Evolutionary conservation across 371 early-diverging fungal species (phyloP), one percentile per base, ranked within the genome.

Genomic region (Rhizopus arrhizus): DNA sequence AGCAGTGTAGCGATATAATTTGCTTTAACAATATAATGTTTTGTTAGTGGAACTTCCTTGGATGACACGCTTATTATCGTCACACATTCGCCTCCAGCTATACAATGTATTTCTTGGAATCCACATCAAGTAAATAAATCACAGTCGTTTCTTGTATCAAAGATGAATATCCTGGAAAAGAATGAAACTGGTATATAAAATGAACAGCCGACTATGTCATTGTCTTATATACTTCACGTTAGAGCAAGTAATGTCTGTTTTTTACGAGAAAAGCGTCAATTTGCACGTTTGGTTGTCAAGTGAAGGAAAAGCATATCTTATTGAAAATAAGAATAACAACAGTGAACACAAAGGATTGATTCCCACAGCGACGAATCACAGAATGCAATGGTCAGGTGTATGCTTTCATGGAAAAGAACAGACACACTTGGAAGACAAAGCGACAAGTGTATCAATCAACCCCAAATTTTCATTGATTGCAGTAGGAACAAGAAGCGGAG

Each of bases 21-120:
- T 29, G 28, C 8, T 13, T 36, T 42, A 43, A 43, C 5, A 13
- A 43, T 43, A 43, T 13, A 43, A 13, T n/a, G 13, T 43, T 43
- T 43, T 43, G 15, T 15, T 54, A 81, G 81, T 54, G 77, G 75
- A 9, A 64, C 78, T 31, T 69, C 71, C 1, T 68, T 77, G 2
- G 77, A 78, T 35, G 78, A 81, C 54, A 73, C 72, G 1, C 52
- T 81, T 4, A 73, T 81, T 9, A 65, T 81, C 49, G 76, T 74
- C 11, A 81, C 81, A 12, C 52, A 66, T 41, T 65, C 67, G 48
- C 81, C 81, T 6, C 55, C 74, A 13, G 81, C 78, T 0, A 72
- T 81, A 31, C 81, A 81, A 56, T 69, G 73, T 48, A 73, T 81
- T 32, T 74, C 81, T 5, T 81, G 81, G 81, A 76, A 76, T 29